Base-by-base conservation (phyloP, 495 filamentous ascomycete species). In the Neurospora sp. region DNA sequence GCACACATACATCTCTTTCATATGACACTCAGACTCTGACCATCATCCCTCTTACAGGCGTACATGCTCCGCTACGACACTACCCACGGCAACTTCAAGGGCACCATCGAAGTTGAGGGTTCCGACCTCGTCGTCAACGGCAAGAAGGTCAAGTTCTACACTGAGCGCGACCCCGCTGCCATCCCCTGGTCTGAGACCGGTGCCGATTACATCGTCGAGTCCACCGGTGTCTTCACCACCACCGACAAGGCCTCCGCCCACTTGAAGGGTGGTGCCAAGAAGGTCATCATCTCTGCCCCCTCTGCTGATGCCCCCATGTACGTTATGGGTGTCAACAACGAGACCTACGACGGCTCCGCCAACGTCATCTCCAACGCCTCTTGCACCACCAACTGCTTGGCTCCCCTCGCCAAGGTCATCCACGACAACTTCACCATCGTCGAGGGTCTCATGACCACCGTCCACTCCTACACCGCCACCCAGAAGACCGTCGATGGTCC, bases 41-140 rank as follows among this genome's bases (percentile, higher is more conserved):
- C 70, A 38, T 70, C 71, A 42, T 46, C 62, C 62, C 72, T 70
- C 41, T 70, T 76, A 18, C 78, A 97, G 94, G 93, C 91, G 81
- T 99, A 99, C 89, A 98, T 99, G 96, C 90, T 99, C 86, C 95
- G 96, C 88, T 99, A 98, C 83, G 96, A 99, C 88, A 93, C 92
- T 77, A 93, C 92, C 80, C 96, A 99, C 90, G 96, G 96, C 77
- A 86, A 89, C 85, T 99, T 98, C 92, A 96, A 98, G 87, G 96
- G 96, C 77, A 89, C 90, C 73, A 88, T 98, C 83, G 84, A 90
- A 82, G 85, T 92, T 79, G 87, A 89, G 39, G 91, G 89, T 78
- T 86, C 88, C 78, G 91, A 93, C 81, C 92, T 99, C 75, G 83
- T 90, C 75, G 90, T 98, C 86, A 96, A 97, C 85, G 94, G 93